A percentile compares a stretch with the other conserved stretches of the same genome.
Conservation (phyloP, 2,329 filamentous ascomycete genomes). For the Talaromyces piceae region DNA sequence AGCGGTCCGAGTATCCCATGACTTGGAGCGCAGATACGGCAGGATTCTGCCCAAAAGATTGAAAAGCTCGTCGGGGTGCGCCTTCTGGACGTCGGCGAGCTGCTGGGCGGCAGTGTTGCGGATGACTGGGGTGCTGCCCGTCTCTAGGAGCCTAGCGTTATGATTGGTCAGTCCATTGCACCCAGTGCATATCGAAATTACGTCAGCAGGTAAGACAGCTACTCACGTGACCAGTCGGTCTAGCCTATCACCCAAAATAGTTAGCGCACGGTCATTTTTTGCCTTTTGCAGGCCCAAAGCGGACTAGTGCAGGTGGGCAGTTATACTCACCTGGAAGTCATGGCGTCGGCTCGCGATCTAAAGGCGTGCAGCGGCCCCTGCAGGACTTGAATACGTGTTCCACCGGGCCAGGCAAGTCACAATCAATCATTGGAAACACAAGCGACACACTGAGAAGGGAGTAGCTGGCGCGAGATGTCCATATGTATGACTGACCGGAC, state of each 20-base stretch:
- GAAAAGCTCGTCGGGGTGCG: slow-evolving; percentile 94
- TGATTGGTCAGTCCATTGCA: slow-evolving; percentile 19
- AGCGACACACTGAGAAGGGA: background rate
- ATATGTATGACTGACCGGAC: background rate
- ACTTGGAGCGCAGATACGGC: slow-evolving; percentile 90
- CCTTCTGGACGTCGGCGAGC: slow-evolving; percentile 94
- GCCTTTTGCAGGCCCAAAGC: background rate
- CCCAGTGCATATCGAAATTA: background rate
- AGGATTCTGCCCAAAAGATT: slow-evolving; percentile 88
- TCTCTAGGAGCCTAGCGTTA: slow-evolving; percentile 75
- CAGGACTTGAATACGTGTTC: background rate
- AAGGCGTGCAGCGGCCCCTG: background rate
- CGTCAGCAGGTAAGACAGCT: slow-evolving; percentile 1
- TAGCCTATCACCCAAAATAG: slow-evolving; percentile 49
- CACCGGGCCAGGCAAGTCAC: too few species aligned
- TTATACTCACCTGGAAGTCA: slow-evolving; percentile 36
- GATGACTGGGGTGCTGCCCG: slow-evolving; percentile 90
- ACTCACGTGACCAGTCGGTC: slow-evolving; percentile 83
- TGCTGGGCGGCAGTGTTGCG: slow-evolving; percentile 96
- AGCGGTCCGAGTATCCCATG: slow-evolving; percentile 93
- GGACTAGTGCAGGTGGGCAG: slow-evolving; percentile 1
- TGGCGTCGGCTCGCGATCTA: slow-evolving; percentile 18
- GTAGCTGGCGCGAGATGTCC: background rate
- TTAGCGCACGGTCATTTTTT: slow-evolving; percentile 24
- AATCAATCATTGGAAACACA: background rate